Evolutionary conservation across 116 monocot genomes (phyloP).

Genomic region (Iris pallida): DNA sequence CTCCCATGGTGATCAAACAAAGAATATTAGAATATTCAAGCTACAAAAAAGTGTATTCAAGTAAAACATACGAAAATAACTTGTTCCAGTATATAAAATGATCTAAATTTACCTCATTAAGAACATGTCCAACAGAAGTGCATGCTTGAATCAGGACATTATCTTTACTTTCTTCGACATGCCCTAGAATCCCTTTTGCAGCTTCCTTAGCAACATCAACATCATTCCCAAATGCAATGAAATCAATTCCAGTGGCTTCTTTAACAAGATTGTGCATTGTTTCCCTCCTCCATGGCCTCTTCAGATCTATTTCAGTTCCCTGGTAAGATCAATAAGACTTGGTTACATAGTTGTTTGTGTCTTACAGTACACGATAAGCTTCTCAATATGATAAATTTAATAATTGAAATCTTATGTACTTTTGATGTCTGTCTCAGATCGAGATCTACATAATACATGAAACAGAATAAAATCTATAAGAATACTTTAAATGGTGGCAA

Average conservation of each 20-base stretch:
- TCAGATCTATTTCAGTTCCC: slow-evolving; percentile 76
- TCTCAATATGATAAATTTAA: no score
- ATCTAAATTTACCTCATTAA: slow-evolving; percentile 60
- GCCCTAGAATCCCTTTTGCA: slow-evolving; percentile 32
- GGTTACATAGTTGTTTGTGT: no score
- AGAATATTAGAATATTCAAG: background rate
- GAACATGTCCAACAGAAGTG: slow-evolving; percentile 81
- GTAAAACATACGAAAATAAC: background rate
- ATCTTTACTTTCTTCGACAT: slow-evolving; percentile 29
- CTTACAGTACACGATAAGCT: no score
- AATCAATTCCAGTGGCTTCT: slow-evolving; percentile 77
- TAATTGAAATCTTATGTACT: no score
- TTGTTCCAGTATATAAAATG: background rate
- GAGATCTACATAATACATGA: no score
- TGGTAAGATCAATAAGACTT: slow-evolving; percentile 11
- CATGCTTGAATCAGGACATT: slow-evolving; percentile 33
- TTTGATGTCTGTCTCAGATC: no score
- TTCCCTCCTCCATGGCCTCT: slow-evolving; percentile 87
- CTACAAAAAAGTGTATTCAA: background rate
- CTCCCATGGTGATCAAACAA: no score
- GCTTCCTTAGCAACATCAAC: slow-evolving; percentile 68
- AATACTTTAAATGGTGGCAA: no score
- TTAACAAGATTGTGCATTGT: slow-evolving; percentile 97
- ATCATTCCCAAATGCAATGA: slow-evolving; percentile 48
- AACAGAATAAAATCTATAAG: no score